These are phyloP conservation scores for Apiotrichum sp. DNA, from an alignment of 1,284 basidiomycete species.

Conservation along the genomic window DNA sequence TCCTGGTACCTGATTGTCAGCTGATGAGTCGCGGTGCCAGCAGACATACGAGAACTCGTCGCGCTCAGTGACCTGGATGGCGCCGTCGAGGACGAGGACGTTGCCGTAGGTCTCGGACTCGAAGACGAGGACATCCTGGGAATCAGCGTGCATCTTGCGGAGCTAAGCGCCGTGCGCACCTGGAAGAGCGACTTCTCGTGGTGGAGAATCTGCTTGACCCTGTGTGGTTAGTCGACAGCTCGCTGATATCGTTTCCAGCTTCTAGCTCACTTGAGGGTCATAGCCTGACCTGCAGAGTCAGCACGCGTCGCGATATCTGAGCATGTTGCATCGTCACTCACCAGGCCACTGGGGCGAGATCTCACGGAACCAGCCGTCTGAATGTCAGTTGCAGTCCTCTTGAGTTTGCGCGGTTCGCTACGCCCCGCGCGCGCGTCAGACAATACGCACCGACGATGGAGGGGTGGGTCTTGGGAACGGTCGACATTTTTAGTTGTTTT, in stretches of 20 bases:
- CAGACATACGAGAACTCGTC: slow-evolving; percentile 77
- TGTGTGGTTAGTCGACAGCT: slow-evolving; percentile 14
- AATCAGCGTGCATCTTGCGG: too few relatives aligned
- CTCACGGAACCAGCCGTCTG: slow-evolving; percentile 93
- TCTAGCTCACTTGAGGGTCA: slow-evolving; percentile 66
- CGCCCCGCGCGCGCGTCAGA: too few relatives aligned
- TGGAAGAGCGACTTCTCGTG: slow-evolving; percentile 81
- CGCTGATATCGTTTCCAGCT: background rate
- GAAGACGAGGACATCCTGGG: slow-evolving; percentile 91
- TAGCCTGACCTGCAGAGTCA: slow-evolving; percentile 61
- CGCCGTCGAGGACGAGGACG: slow-evolving; percentile 91
- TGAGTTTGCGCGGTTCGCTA: too few relatives aligned
- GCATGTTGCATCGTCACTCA: slow-evolving; percentile 32
- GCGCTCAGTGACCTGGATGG: slow-evolving; percentile 93
- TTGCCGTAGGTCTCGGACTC: slow-evolving; percentile 93
- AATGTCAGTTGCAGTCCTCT: slow-evolving; percentile 10
- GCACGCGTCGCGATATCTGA: slow-evolving; percentile 3
- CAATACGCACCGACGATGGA: slow-evolving; percentile 36
- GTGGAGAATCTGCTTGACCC: slow-evolving; percentile 91
- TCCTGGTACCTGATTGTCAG: slow-evolving; percentile 76
- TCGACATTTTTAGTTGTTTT: slow-evolving; percentile 19
- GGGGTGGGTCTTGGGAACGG: slow-evolving; percentile 34
- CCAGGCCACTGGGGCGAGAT: slow-evolving; percentile 95
- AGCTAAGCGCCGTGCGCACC: slow-evolving; percentile 20
- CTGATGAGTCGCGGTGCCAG: too few relatives aligned